A percentile compares a stretch with the other conserved stretches of the same genome.
These are phyloP conservation scores for Fusarium hainanense DNA, from an alignment of 2,329 filamentous ascomycete genomes.

Conservation along the genomic window DNA sequence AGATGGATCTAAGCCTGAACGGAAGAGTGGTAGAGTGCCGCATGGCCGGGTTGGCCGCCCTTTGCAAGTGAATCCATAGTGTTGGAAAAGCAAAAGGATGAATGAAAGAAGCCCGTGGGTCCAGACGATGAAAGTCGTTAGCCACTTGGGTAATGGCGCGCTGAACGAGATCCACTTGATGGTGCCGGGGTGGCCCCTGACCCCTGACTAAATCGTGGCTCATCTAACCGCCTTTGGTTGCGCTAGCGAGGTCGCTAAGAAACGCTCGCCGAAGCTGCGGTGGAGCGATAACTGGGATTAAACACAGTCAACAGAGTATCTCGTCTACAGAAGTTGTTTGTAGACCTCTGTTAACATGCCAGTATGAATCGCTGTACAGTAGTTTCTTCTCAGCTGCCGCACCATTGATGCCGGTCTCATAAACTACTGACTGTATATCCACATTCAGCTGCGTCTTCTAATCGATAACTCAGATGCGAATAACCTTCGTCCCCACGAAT, in stretches of 20 bases:
- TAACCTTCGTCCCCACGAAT: background rate
- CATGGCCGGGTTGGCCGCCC: conserved; percentile 23
- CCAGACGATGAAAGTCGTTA: conserved; percentile 18
- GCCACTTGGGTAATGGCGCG: conserved; percentile 16
- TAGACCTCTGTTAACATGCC: background rate
- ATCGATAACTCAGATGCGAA: conserved; percentile 17
- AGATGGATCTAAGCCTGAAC: conserved; percentile 23
- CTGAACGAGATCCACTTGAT: background rate
- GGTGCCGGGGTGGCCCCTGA: background rate
- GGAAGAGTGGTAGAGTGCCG: conserved; percentile 17
- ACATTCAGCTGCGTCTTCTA: conserved; percentile 10
- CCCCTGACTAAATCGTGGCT: conserved; percentile 26
- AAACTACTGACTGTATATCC: background rate
- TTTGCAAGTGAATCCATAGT: conserved; percentile 2
- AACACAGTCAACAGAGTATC: conserved; percentile 3
- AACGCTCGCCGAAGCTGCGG: conserved; percentile 24
- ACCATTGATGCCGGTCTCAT: conserved; percentile 13
- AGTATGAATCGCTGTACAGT: conserved; percentile 2
- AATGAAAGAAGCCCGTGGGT: conserved; percentile 20
- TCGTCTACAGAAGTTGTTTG: background rate
- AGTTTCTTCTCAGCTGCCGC: conserved; percentile 22
- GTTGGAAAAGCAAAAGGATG: conserved; percentile 11
- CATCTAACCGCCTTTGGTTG: background rate
- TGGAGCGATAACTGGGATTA: conserved; percentile 27
- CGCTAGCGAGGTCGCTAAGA: conserved; percentile 20